Evolutionary conservation across 2,329 filamentous ascomycete species (phyloP).

Genomic region (Leptographium flavum): DNA sequence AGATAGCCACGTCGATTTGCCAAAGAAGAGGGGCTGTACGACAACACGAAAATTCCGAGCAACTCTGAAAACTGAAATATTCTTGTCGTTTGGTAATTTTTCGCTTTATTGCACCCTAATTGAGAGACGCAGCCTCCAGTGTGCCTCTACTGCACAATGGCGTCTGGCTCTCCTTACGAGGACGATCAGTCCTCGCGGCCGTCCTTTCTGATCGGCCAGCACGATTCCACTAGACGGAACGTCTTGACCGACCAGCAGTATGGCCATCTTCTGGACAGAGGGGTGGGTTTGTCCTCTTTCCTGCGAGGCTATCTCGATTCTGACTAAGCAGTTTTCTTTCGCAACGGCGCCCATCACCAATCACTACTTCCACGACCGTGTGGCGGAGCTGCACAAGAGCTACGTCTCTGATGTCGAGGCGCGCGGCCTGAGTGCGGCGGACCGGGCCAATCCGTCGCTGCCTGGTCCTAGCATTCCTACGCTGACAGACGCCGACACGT

Average conservation of each 20-base stretch:
- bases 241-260: constrained; percentile 52
- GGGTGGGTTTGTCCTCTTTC: constrained; percentile 26
- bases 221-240: constrained; percentile 48
- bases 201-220: constrained; percentile 57
- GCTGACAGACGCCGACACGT: constrained; percentile 67
- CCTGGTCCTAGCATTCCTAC: constrained; percentile 48
- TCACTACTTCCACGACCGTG: constrained; percentile 52
- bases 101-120: too few relatives aligned
- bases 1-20: too few relatives aligned
- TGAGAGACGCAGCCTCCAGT: too few relatives aligned
- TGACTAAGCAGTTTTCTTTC: constrained; percentile 52
- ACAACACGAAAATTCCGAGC: too few relatives aligned
- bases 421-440: constrained; percentile 19
- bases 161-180: constrained; percentile 10
- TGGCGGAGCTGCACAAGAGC: constrained; percentile 45
- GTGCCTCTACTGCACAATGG: neutral
- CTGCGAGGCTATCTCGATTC: too few relatives aligned
- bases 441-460: constrained; percentile 28
- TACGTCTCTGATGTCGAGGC: constrained; percentile 33
- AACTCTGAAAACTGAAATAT: too few relatives aligned
- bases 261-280: constrained; percentile 51
- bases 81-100: too few relatives aligned
- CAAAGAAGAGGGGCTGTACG: too few relatives aligned
- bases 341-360: constrained; percentile 69
- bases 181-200: constrained; percentile 20